Evolutionary conservation across 2,329 filamentous ascomycete species (phyloP), one percentile per base, ranked within the genome.

Genomic region (Colletotrichum sojae): DNA sequence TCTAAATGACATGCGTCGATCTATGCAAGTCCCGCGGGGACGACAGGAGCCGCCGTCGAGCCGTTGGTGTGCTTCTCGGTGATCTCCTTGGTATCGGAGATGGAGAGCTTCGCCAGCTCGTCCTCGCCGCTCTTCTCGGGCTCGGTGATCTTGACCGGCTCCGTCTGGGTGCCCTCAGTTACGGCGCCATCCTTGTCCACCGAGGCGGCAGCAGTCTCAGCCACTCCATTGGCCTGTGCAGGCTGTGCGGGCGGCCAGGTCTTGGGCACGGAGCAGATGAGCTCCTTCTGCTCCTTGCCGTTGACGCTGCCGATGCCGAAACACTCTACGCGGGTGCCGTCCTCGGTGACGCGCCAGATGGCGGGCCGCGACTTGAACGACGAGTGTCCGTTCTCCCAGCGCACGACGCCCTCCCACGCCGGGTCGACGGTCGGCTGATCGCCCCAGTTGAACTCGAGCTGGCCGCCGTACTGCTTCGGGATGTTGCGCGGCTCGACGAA

Each of bases 401-500:
- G 74, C 20, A 86, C 76, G 46, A 85, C 77, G 20, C 84, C 83
- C 48, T 83, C 79, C 78, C 89, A 86, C 39, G 80, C 78, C 1
- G 88, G 87, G 73, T 97, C 95, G n/a, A 95, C 81, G 59, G 89
- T 87, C 6, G 92, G 91, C 80, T 91, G 84, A 70, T 93, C 89
- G 63, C 94, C 94, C 82, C 92, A 98, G 57, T 87, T 82, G 83
- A 92, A 98, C 25, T 97, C 92, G 9, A 98, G 87, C 72, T 94
- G 88, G 52, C 95, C 95, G 69, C 95, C 95, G 78, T 97, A 98
- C 78, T 92, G 90, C 79, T 93, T 94, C 18, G 95, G 95, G 71
- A 98, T 95, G 80, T 95, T 93, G 61, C 88, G 86, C 0, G 89
- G 85, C 61, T 97, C 92, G 78, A 98, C 94, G 81, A 95, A 98